Conservation (phyloP, 345 rosid genomes). For the Eucalyptus cloeziana region DNA sequence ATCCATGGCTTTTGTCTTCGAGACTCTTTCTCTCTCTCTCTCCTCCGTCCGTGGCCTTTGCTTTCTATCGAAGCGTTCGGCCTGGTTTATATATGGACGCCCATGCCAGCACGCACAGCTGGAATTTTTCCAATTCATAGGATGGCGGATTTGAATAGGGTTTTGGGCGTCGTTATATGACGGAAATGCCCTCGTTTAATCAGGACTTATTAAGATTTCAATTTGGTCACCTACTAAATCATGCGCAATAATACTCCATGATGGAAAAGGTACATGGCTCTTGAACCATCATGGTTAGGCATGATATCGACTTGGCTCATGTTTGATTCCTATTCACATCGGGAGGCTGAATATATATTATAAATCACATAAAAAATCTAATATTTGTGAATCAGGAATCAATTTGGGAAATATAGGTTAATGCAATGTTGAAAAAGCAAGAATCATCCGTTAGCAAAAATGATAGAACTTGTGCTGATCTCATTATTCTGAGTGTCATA, state of each 20-base stretch:
- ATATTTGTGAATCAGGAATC: not conserved
- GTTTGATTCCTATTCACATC: not conserved
- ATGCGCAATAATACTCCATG: not conserved
- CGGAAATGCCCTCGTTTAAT: not conserved
- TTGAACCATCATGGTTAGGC: not conserved
- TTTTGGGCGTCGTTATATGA: not conserved
- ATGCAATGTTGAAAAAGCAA: not conserved
- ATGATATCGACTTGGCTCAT: fast-evolving
- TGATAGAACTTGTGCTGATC: fast-evolving
- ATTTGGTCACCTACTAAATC: not conserved
- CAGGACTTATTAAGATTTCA: not conserved
- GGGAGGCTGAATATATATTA: fast-evolving
- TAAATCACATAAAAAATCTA: not conserved
- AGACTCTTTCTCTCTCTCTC: not conserved
- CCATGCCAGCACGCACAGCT: not conserved
- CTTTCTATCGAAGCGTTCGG: not conserved
- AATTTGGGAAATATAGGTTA: not conserved
- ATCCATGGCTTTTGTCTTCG: not conserved
- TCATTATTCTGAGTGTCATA: fast-evolving
- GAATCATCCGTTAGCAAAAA: not conserved
- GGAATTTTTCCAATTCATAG: not conserved
- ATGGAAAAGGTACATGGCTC: not conserved
- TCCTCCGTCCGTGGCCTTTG: not conserved
- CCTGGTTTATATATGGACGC: not conserved
- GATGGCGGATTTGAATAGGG: not conserved